Evolutionary conservation across 371 early-diverging fungal species (phyloP), one percentile per base, ranked within the genome.

Genomic region (Mucor mucedo): DNA sequence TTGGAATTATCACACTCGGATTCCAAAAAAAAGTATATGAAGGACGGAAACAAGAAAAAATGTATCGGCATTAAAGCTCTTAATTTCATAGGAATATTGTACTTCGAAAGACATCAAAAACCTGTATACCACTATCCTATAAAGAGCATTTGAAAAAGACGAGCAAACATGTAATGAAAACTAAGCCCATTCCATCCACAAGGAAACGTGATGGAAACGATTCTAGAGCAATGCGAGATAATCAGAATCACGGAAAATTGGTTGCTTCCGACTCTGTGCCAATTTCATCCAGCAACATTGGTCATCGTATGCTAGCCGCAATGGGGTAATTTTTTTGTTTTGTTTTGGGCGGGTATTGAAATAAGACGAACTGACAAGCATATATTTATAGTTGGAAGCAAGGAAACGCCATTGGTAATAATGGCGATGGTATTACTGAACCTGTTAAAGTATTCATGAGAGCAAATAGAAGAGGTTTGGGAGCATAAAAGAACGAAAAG

Each of bases 391-490:
- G 21, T 1, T 21, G 21, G 21, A 21, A 21, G 21, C 21, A 21
- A 21, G 21, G 21, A 21, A 21, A 21, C 21, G 21, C 21, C 21
- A 21, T 21, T 21, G 21, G 21, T 21, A 21, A 21, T 21, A 21
- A 21, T 21, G 21, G 21, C 21, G 21, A 21, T 21, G 21, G 21
- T 21, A 21, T 21, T 21, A 21, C 21, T 21, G 21, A 21, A 21
- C 21, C 21, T 21, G 21, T 21, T 21, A 21, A 21, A 21, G 21
- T 21, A 2, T 83, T 91, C 55, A 68, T 93, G 35, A 89, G 95
- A 13, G 87, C 87, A 10, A 84, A 85, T 33, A 79, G 87, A 21
- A 76, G 79, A 64, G 96, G 96, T 42, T 86, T 97, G 10, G 94
- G 92, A 5, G 76, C 88, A 13, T 87, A 75, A 35, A 35, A 35